Evolutionary conservation across 306 rosid genomes (phyloP), one percentile per base, ranked within the genome.

Genomic region (Ceratonia siliqua): DNA sequence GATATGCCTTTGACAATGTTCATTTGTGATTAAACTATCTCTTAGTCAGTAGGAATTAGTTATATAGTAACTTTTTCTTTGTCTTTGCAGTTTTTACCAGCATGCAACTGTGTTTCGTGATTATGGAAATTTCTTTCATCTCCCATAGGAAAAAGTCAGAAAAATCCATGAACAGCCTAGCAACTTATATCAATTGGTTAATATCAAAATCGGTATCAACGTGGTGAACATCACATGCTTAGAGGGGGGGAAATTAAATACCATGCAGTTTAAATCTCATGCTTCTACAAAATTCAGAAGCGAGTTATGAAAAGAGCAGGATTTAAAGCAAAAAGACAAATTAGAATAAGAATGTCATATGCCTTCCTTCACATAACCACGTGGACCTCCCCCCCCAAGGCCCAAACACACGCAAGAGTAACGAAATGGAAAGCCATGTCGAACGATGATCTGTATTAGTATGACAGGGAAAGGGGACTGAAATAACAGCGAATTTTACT

Each of bases 341-440:
- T 35, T 35, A 35, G 5, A 2, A 35, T 35, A 38, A 57, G 52
- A 70, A 59, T 27, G 36, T 14, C 76, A 69, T 30, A 45, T 21
- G 20, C 6, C 25, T 36, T 22, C 4, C 62, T 74, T 50, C 39
- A 35, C 27, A 49, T 17, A 62, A 11, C 28, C 20, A 38, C 33
- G 15, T n/a, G 30, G 42, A 38, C 32, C 11, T 30, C 2, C 49
- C 35, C 20, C 32, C 56, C 78, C 59, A 38, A 46, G 17, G 48
- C 55, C 28, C 22, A 5, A 18, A 25, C 25, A 12, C 66, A 59
- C n/a, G 25, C 63, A 73, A 33, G 12, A 64, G 20, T 15, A 20
- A 17, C 33, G 22, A 15, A 72, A 73, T 22, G 53, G 38, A 59
- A 73, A 79, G 35, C 70, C 46, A 43, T 32, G 33, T 42, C 42